Base-by-base conservation (phyloP, 148 eudicot species). In the Nepenthes mirabilis region DNA sequence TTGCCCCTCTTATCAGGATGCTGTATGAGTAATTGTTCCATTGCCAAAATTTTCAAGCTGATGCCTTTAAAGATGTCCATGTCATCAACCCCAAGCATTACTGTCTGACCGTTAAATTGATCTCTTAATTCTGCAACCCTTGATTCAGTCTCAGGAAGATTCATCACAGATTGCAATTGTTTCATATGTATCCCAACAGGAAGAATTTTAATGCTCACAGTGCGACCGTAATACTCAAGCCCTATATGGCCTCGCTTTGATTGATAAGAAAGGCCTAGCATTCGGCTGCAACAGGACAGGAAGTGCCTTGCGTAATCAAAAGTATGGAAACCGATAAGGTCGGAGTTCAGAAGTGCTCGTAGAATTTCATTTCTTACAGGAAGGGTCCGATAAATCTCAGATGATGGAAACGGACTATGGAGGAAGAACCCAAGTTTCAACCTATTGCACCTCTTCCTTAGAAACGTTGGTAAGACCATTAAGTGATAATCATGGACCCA, bases 51-150 rank as follows among this genome's bases (percentile, higher is more conserved):
- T 62, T 89, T 89, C 69, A 89, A 65, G 63, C 87, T 89, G 49
- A 89, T 85, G 35, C 96, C 96, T 68, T 89, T 89, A 54, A 88
- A 88, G 36, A 88, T 88, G 60, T 88, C 96, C 96, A 88, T 88
- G 69, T 88, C 96, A 66, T 88, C 96, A 52, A 88, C 96, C 61
- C 96, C 96, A 45, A 88, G 90, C 83, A 89, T 78, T 45, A 89
- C 90, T 6, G 75, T 85, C 58, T 76, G 82, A 60, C 74, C 80
- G 47, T 65, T 68, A 54, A 83, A 85, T 53, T 65, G 75, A 56
- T 77, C 70, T 45, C 79, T 70, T 33, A 89, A 43, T 52, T 85
- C 87, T 9, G 79, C 72, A 13, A 85, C 87, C 75, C 64, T 68
- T 14, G 65, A 51, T 68, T 79, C 82, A 1, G 93, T 85, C 65